Conservation (phyloP, 768 basidiomycete genomes). For the Termitomyces sp. region DNA sequence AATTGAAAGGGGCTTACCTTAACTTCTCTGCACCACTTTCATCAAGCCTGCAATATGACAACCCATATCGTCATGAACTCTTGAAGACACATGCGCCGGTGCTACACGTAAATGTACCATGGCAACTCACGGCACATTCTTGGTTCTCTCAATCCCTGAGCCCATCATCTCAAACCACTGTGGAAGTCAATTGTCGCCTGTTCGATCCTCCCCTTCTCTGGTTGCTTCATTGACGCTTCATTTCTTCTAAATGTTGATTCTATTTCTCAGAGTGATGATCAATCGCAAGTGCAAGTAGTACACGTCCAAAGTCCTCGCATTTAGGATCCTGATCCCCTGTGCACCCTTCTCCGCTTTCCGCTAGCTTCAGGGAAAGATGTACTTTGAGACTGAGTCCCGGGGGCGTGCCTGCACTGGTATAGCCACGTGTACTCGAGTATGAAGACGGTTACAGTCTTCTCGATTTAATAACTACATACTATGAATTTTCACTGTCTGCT, state of each 20-base stretch:
- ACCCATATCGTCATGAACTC: neutral
- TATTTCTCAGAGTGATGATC: slow-evolving; percentile 9
- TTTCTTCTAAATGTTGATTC: neutral
- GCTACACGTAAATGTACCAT: neutral
- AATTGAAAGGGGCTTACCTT: neutral
- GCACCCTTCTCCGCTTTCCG: neutral
- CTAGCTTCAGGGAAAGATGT: neutral
- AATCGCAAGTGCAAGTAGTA: neutral
- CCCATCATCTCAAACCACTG: neutral
- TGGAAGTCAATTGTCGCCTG: neutral
- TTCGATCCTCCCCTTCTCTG: slow-evolving; percentile 1
- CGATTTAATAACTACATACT: neutral
- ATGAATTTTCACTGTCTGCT: neutral
- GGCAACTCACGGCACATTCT: neutral
- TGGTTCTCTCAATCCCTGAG: neutral
- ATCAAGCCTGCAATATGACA: neutral
- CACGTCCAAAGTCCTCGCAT: neutral
- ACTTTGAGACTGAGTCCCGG: neutral
- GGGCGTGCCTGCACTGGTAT: neutral
- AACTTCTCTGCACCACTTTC: neutral
- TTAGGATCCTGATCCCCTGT: neutral
- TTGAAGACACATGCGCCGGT: neutral
- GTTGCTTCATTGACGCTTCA: neutral
- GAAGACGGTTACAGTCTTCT: neutral
- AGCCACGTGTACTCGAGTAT: neutral